Conservation (phyloP, 345 rosid species). For the Rhizophora apiculata region DNA sequence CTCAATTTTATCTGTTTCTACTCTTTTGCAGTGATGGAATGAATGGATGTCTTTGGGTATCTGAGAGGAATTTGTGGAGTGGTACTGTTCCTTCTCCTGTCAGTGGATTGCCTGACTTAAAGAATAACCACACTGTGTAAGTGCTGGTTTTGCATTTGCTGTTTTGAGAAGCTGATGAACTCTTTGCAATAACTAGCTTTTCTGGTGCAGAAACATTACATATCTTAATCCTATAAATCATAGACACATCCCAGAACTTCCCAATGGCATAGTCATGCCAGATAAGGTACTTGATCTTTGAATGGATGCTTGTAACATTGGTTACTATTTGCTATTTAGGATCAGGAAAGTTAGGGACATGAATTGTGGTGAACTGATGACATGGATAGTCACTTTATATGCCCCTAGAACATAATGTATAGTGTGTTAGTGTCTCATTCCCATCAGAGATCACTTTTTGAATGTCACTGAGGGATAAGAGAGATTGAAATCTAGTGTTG, state of each 20-base stretch:
- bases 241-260: constrained; percentile 69
- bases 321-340: background rate
- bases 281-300: constrained; percentile 50
- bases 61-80: constrained; percentile 54
- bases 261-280: constrained; percentile 64
- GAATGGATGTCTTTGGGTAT: constrained; percentile 81
- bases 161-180: constrained; percentile 11
- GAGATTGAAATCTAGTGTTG: too few relatives aligned
- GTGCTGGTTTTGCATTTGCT: constrained; percentile 30
- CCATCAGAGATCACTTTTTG: too few relatives aligned
- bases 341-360: background rate
- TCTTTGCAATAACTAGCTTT: constrained; percentile 12
- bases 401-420: background rate
- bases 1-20: constrained; percentile 20
- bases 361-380: background rate
- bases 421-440: too few relatives aligned
- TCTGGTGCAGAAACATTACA: constrained; percentile 60
- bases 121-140: constrained; percentile 64
- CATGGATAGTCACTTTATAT: background rate
- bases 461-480: too few relatives aligned
- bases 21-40: constrained; percentile 70
- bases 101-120: constrained; percentile 59
- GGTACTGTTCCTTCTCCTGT: constrained; percentile 54
- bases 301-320: constrained; percentile 1
- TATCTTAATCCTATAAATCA: constrained; percentile 53